Evolutionary conservation across 371 early-diverging fungal genomes (phyloP).

Genomic region (Mortierella sp.): DNA sequence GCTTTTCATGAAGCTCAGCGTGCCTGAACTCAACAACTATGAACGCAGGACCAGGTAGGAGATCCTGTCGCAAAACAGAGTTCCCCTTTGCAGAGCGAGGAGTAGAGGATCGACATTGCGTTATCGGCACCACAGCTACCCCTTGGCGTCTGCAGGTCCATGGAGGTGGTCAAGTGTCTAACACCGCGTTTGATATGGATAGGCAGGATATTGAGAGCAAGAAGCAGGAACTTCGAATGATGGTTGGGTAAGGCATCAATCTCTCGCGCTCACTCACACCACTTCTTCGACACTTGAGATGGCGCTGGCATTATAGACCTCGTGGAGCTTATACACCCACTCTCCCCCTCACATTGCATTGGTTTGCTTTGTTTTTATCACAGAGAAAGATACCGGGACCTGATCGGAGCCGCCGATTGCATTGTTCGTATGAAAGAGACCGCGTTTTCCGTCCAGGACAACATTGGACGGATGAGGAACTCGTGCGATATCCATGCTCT

Average conservation of each 20-base stretch:
- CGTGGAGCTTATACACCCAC: not conserved
- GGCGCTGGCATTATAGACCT: not conserved
- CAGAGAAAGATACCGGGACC: conserved; percentile 87
- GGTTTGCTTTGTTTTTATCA: not conserved
- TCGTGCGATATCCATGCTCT: conserved; percentile 69
- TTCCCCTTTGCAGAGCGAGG: no score
- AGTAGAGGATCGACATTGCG: no score
- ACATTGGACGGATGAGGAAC: conserved; percentile 68
- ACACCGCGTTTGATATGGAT: conserved; percentile 2
- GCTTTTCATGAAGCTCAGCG: no score
- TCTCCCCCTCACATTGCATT: not conserved
- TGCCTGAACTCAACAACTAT: no score
- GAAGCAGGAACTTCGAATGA: conserved; percentile 81
- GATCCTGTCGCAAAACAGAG: no score
- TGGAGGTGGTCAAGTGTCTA: no score
- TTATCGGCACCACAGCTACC: no score
- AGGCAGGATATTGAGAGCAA: conserved; percentile 79
- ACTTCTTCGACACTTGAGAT: not conserved
- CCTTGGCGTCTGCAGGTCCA: no score
- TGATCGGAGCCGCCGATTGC: conserved; percentile 87
- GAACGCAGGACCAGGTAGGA: no score
- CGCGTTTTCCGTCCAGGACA: conserved; percentile 63
- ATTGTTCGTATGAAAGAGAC: conserved; percentile 79
- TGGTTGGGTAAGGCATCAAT: conserved; percentile 81
- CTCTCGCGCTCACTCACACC: not conserved